These are phyloP conservation scores for Zalerion maritima DNA, from an alignment of 495 filamentous ascomycete genomes.

Conservation along the genomic window DNA sequence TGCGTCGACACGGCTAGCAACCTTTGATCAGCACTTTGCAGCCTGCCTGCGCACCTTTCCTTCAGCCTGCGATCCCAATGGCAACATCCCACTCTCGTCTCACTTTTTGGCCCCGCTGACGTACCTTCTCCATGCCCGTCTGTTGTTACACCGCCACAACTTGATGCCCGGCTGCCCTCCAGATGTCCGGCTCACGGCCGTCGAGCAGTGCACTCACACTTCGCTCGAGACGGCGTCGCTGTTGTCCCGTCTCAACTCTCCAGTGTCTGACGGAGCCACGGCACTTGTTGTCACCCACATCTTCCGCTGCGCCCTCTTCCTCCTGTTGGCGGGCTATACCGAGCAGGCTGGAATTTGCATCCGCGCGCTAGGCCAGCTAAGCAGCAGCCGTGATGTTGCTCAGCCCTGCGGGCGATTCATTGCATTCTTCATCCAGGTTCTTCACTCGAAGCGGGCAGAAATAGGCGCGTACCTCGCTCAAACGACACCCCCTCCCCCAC, in stretches of 20 bases:
- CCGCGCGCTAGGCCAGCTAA: conserved; percentile 52
- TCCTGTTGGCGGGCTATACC: conserved; percentile 60
- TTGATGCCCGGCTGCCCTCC: conserved; percentile 55
- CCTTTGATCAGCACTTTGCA: conserved; percentile 71
- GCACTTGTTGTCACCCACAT: conserved; percentile 61
- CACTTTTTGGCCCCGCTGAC: conserved; percentile 55
- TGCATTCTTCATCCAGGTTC: conserved; percentile 60
- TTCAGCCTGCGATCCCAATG: conserved; percentile 48
- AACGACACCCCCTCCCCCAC: conserved; percentile 9
- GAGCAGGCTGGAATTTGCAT: conserved; percentile 58
- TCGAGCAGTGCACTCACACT: conserved; percentile 62
- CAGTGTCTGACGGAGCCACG: conserved; percentile 28
- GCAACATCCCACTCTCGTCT: conserved; percentile 54
- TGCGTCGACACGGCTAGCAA: conserved; percentile 51
- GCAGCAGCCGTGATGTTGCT: conserved; percentile 54
- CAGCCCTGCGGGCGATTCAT: conserved; percentile 69
- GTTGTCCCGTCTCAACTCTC: conserved; percentile 44
- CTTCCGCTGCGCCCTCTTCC: conserved; percentile 76
- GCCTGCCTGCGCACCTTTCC: conserved; percentile 63
- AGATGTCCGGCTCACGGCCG: conserved; percentile 49
- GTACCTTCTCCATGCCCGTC: conserved; percentile 67
- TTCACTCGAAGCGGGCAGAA: conserved; percentile 44
- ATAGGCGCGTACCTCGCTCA: conserved; percentile 20
- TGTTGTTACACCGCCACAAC: conserved; percentile 85
- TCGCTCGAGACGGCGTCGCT: conserved; percentile 65